Conservation (phyloP, 345 rosid species). For the Camelina laxa region DNA sequence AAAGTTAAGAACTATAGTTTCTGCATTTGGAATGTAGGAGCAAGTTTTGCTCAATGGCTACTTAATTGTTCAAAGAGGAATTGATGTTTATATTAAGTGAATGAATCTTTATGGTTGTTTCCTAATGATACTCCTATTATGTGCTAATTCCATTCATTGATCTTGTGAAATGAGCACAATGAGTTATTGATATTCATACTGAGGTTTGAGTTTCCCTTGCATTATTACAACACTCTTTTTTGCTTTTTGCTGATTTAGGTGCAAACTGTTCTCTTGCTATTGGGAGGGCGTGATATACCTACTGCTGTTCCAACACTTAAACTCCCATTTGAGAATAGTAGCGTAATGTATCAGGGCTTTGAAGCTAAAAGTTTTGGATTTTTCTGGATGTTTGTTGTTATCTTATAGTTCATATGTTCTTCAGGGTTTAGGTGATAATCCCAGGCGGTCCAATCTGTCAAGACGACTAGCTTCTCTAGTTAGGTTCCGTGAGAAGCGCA, state of each 20-base stretch:
- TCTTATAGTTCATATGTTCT: neutral
- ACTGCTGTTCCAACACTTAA: constrained; percentile 2
- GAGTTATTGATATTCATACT: neutral
- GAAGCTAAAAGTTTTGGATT: neutral
- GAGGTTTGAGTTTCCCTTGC: neutral
- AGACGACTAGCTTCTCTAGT: neutral
- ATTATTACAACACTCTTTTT: neutral
- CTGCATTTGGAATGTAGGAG: neutral
- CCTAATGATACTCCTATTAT: too few relatives aligned
- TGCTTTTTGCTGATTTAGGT: neutral
- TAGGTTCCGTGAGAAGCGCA: constrained; percentile 5
- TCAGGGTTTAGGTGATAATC: neutral
- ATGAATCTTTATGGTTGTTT: neutral
- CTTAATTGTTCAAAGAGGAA: neutral
- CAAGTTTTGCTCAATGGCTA: neutral
- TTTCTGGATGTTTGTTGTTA: neutral
- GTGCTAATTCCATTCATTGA: too few relatives aligned
- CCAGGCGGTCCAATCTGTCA: neutral
- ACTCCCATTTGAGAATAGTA: neutral
- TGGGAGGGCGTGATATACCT: constrained; percentile 8
- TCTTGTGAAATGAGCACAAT: neutral
- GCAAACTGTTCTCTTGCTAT: neutral
- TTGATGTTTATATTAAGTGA: neutral
- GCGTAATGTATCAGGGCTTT: neutral
- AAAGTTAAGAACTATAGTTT: too few relatives aligned